Base-by-base conservation (phyloP, 345 rosid species). In the Linum tenue region DNA sequence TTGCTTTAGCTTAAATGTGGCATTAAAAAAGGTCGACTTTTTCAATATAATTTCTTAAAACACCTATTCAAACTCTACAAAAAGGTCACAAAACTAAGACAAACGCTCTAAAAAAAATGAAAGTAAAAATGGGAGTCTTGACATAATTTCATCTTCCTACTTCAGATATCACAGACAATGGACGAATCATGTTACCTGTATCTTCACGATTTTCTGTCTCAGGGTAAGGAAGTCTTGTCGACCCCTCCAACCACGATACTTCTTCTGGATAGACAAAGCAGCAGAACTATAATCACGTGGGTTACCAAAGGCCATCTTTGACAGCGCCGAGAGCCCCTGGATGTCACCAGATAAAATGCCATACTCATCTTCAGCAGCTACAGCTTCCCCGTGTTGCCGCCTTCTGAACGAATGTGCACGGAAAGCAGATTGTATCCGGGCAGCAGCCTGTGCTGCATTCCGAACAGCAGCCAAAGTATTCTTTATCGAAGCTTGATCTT, bases 191-290 rank as follows among this genome's bases (percentile, higher is more conserved):
- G 31, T n/a, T 81, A 92, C 98, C 94, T 90, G 98, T 70, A 92
- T 92, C 78, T 79, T 94, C 31, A 94, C 91, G 66, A 86, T 91
- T 86, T 90, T 88, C 81, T 86, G 84, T 63, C 91, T 87, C 60
- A 85, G 70, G 43, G 71, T 67, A 2, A 88, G 81, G 77, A 82
- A 94, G 38, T 88, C 86, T 77, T 84, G 86, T 22, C 96, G 88
- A 14, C 81, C 77, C 82, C 85, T 90, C 84, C 84, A 94, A n/a
- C 99, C 92, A 72, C 96, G 86, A 63, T 79, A 94, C 68, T 90
- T 94, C 85, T 88, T 94, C 83, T 94, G 99, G 75, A 94, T 94
- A 31, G 96, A 88, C 48, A 88, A 70, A 70, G 99, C 99, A 50
- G 97, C 97, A 36, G 74, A 80, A 69, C 85, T 73, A 68, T 73